Percentiles rank a stretch among this genome's conserved stretches.
These are phyloP conservation scores for Huntiella moniliformis DNA, from an alignment of 2,329 filamentous ascomycete species.

Conservation along the genomic window DNA sequence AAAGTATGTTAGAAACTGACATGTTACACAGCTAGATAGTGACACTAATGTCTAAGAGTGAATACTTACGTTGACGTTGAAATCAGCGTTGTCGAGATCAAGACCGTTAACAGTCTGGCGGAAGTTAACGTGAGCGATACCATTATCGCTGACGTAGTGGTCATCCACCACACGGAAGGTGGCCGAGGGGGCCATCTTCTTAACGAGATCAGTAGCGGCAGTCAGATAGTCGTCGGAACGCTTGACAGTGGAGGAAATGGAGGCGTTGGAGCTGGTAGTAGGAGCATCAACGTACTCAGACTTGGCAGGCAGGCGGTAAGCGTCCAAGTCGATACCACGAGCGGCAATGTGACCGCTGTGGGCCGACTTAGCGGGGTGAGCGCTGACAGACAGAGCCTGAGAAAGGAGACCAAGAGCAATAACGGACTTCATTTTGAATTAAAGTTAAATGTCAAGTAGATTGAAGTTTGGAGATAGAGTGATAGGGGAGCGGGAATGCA, in stretches of 20 bases:
- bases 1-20: constrained; percentile 1
- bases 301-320: constrained; percentile 18
- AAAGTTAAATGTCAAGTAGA: constrained; percentile 1
- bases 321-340: constrained; percentile 19
- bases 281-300: constrained; percentile 18
- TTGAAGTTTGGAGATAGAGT: not conserved
- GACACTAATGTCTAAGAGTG: not conserved
- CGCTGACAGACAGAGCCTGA: constrained; percentile 17
- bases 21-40: not conserved
- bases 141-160: constrained; percentile 34
- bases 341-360: constrained; percentile 13
- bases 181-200: constrained; percentile 19
- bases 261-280: constrained; percentile 13
- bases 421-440: constrained; percentile 18
- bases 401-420: constrained; percentile 19
- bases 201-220: constrained; percentile 26
- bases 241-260: constrained; percentile 14
- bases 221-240: constrained; percentile 20
- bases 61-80: constrained; percentile 37
- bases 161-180: constrained; percentile 33
- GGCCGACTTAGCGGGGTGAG: constrained; percentile 17
- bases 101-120: constrained; percentile 38
- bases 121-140: constrained; percentile 38
- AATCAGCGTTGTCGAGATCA: constrained; percentile 41
- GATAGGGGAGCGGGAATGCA: not conserved